Conservation (phyloP, 306 rosid species). For the Trichosanthes truncata region DNA sequence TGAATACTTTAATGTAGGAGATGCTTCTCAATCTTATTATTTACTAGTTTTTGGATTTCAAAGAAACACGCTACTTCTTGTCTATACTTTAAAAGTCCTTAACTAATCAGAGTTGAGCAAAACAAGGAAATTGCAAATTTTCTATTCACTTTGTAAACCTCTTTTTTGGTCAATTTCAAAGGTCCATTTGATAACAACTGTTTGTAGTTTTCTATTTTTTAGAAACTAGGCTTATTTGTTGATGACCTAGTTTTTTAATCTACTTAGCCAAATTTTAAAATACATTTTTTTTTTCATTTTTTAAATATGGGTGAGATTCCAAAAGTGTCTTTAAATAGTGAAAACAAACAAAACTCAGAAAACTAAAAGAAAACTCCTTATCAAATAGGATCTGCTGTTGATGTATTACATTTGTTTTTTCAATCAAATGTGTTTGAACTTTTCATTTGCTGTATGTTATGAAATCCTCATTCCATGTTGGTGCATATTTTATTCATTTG, state of each 20-base stretch:
- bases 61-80: constrained; percentile 24
- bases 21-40: constrained; percentile 34
- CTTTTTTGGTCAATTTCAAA: constrained; percentile 13
- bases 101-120: constrained; percentile 30
- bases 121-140: constrained; percentile 37
- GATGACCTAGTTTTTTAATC: not conserved
- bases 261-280: not conserved
- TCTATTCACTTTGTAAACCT: constrained; percentile 9
- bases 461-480: constrained; percentile 30
- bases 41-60: constrained; percentile 21
- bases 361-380: not conserved
- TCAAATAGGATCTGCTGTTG: not conserved
- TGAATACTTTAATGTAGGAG: constrained; percentile 29
- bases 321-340: not conserved
- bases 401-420: not conserved
- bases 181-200: not conserved
- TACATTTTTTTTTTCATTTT: not conserved
- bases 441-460: constrained; percentile 12
- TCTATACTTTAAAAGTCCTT: constrained; percentile 28
- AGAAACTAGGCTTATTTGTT: not conserved
- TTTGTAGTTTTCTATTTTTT: not conserved
- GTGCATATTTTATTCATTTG: constrained; percentile 31
- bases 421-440: not conserved
- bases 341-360: not conserved
- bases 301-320: not conserved